Evolutionary conservation across 192 early-diverging fungal species (phyloP), one percentile per base, ranked within the genome.

Genomic region (Entophlyctis helioformis): DNA sequence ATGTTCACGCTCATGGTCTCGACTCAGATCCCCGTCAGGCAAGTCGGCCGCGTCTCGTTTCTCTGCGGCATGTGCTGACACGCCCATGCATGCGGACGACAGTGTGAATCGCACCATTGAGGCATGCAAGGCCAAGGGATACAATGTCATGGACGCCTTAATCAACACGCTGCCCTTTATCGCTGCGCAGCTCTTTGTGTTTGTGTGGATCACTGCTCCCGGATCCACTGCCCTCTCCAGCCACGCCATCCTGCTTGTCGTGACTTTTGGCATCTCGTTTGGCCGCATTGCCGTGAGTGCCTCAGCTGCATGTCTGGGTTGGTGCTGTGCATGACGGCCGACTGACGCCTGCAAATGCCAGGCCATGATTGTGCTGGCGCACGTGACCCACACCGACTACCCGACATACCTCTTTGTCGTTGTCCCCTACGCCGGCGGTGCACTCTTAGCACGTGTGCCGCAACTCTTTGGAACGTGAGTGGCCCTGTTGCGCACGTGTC

Each of bases 341-440:
- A n/a, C n/a, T n/a, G n/a, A n/a, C n/a, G n/a, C n/a, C n/a, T n/a
- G n/a, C n/a, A n/a, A n/a, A n/a, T n/a, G n/a, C n/a, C 51, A 42
- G 45, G 84, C 86, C 51, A 85, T 88, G 50, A 89, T 94, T 42
- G 89, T 94, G 43, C 59, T 94, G 59, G 82, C 85, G 21, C 90
- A 94, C 44, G 71, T 94, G 33, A 87, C 86, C 23, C 83, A 86
- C 64, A 76, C 67, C 54, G 53, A 60, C 22, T 94, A 84, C 66
- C 90, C 90, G 31, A 79, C 71, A 51, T 94, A 81, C 64, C 85
- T 84, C 12, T 77, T 81, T 20, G 69, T 89, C 44, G 54, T 86
- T 51, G 54, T 83, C 22, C 90, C 88, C 19, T 51, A 91, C 35
- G 61, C 82, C 20, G 8, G 83, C 5, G 90, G 86, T 16, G 81